phyloP scores from a whole-genome alignment of 768 basidiomycete species.

The Ramaria sp. region DNA sequence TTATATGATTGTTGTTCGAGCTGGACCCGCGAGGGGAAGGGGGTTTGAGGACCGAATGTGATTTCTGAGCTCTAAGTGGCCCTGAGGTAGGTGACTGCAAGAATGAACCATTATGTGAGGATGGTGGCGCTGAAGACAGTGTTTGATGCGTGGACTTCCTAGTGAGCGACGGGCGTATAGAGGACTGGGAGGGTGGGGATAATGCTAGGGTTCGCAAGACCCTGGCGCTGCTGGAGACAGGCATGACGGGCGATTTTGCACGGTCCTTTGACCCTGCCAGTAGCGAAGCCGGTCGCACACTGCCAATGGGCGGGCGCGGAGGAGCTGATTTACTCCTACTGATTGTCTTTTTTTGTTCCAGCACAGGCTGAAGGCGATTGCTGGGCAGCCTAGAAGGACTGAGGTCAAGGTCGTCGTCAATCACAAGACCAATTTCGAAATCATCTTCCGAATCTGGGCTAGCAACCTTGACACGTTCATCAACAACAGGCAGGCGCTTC shows the following conservation, averaged over 20 bases:
- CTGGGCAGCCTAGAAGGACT: conserved; percentile 58
- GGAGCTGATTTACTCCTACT: conserved; percentile 52
- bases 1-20: conserved; percentile 45
- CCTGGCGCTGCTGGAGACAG: conserved; percentile 60
- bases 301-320: conserved; percentile 33
- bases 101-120: conserved; percentile 18
- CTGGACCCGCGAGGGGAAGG: conserved; percentile 46
- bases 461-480: conserved; percentile 40
- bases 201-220: conserved; percentile 52
- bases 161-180: conserved; percentile 30
- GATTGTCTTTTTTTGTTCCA: conserved; percentile 28
- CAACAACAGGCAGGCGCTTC: conserved; percentile 45
- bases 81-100: conserved; percentile 43
- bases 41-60: conserved; percentile 71
- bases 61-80: conserved; percentile 75
- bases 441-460: conserved; percentile 58
- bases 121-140: conserved; percentile 33
- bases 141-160: conserved; percentile 56
- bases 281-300: conserved; percentile 46
- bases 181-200: conserved; percentile 42
- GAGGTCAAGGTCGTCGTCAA: conserved; percentile 74
- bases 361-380: conserved; percentile 29
- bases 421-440: conserved; percentile 76
- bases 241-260: conserved; percentile 62
- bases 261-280: conserved; percentile 48